Evolutionary conservation across 768 basidiomycete genomes (phyloP).

Genomic region (Calvatia gigantea): DNA sequence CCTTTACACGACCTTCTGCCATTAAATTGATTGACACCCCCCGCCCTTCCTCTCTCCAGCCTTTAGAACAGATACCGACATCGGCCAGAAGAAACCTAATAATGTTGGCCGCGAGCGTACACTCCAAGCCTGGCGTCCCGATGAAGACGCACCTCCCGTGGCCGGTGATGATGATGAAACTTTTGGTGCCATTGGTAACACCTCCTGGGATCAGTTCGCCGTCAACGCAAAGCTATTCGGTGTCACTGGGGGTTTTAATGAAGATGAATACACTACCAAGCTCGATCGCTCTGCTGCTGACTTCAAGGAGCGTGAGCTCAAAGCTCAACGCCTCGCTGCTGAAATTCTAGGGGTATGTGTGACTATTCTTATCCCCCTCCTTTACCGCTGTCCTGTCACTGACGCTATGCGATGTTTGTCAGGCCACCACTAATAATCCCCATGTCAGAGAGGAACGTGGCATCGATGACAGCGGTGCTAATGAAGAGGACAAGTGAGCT

Average conservation of each 20-base stretch:
- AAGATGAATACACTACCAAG: constrained; percentile 93
- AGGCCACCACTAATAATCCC: constrained; percentile 67
- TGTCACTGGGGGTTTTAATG: constrained; percentile 86
- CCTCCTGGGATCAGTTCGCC: constrained; percentile 88
- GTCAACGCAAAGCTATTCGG: constrained; percentile 93
- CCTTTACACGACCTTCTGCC: constrained; percentile 2
- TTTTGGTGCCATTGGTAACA: constrained; percentile 47
- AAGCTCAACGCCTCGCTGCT: constrained; percentile 84
- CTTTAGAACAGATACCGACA: constrained; percentile 82
- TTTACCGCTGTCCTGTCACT: constrained; percentile 8
- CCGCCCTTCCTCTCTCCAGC: constrained; percentile 35
- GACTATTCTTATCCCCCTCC: constrained; percentile 5
- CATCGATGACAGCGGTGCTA: constrained; percentile 68
- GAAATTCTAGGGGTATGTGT: constrained; percentile 82
- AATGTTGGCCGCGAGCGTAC: constrained; percentile 62
- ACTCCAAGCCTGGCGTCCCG: constrained; percentile 74
- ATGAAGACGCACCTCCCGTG: constrained; percentile 28
- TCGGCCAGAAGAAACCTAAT: constrained; percentile 53
- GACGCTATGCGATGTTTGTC: constrained; percentile 1
- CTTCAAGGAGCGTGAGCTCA: constrained; percentile 84
- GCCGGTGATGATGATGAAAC: constrained; percentile 58
- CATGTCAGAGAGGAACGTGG: constrained; percentile 91
- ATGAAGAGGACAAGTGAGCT: constrained; percentile 95
- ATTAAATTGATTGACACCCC: constrained; percentile 4
- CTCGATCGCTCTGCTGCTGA: constrained; percentile 82